These are phyloP conservation scores for Saccharomyces pastorianus DNA, from an alignment of 1,139 yeast genomes.

Conservation along the genomic window DNA sequence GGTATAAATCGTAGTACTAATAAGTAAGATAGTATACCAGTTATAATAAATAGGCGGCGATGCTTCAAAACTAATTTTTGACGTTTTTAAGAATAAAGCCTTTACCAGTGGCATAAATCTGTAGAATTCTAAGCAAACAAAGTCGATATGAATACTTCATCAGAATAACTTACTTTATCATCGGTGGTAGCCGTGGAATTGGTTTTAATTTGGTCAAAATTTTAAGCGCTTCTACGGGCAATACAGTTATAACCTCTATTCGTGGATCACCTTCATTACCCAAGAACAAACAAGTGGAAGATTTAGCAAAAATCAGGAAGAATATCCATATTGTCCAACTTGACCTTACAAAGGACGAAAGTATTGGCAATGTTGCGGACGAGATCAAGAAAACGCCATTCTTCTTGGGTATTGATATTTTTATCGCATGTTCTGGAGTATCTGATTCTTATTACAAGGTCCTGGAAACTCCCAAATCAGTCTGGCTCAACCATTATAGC, in stretches of 20 bases:
- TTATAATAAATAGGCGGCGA: background rate
- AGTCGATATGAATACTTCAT: background rate
- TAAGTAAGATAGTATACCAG: too few relatives aligned
- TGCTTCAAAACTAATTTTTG: background rate
- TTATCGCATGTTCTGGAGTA: background rate
- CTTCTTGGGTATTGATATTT: background rate
- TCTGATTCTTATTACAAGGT: background rate
- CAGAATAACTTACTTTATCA: background rate
- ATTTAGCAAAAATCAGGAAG: background rate
- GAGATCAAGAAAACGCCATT: background rate
- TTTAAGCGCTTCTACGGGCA: background rate
- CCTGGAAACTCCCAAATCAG: background rate
- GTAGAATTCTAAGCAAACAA: background rate
- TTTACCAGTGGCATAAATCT: too few relatives aligned
- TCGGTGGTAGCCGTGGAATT: background rate
- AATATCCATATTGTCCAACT: background rate
- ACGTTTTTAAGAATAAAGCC: background rate
- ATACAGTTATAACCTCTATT: background rate
- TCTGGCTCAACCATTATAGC: background rate
- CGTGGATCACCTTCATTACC: background rate
- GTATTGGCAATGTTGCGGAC: background rate
- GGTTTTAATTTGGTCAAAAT: background rate
- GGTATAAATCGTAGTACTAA: too few relatives aligned
- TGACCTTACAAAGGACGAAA: background rate
- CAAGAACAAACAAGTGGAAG: background rate